phyloP scores from a whole-genome alignment of 2,329 filamentous ascomycete species.

The Graphilbum sp. region DNA sequence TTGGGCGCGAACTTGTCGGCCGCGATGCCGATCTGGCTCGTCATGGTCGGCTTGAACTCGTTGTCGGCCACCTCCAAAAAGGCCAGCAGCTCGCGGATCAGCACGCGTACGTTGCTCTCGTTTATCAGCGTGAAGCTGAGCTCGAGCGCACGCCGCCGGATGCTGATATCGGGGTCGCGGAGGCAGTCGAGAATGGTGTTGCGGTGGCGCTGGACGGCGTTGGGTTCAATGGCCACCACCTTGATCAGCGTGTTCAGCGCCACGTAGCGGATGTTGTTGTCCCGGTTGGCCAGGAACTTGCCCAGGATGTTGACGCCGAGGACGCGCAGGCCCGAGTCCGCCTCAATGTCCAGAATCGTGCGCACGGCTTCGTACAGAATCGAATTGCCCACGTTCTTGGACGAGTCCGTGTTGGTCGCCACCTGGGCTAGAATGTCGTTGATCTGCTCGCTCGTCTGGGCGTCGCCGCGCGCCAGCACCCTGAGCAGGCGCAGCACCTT shows the following conservation, averaged over 20 bases:
- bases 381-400: slow-evolving; percentile 96
- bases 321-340: slow-evolving; percentile 84
- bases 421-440: slow-evolving; percentile 97
- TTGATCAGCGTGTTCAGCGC: slow-evolving; percentile 95
- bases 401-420: slow-evolving; percentile 92
- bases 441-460: slow-evolving; percentile 84
- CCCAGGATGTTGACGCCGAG: slow-evolving; percentile 96
- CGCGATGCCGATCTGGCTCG: slow-evolving; percentile 90
- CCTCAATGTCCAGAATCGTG: slow-evolving; percentile 95
- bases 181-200: slow-evolving; percentile 96
- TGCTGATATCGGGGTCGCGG: slow-evolving; percentile 94
- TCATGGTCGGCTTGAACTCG: slow-evolving; percentile 98
- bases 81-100: slow-evolving; percentile 82
- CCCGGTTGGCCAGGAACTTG: slow-evolving; percentile 89
- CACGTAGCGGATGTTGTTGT: slow-evolving; percentile 98
- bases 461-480: slow-evolving; percentile 73
- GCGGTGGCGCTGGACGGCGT: slow-evolving; percentile 88
- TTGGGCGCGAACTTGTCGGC: slow-evolving; percentile 92
- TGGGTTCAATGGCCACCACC: slow-evolving; percentile 93
- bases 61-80: slow-evolving; percentile 96
- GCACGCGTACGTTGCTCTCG: slow-evolving; percentile 82
- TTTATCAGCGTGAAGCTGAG: slow-evolving; percentile 98
- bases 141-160: slow-evolving; percentile 84
- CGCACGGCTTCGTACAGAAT: slow-evolving; percentile 95
- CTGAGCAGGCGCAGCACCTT: slow-evolving; percentile 81